Base-by-base conservation (phyloP, 768 basidiomycete genomes). In the Polyporus arcularius region DNA sequence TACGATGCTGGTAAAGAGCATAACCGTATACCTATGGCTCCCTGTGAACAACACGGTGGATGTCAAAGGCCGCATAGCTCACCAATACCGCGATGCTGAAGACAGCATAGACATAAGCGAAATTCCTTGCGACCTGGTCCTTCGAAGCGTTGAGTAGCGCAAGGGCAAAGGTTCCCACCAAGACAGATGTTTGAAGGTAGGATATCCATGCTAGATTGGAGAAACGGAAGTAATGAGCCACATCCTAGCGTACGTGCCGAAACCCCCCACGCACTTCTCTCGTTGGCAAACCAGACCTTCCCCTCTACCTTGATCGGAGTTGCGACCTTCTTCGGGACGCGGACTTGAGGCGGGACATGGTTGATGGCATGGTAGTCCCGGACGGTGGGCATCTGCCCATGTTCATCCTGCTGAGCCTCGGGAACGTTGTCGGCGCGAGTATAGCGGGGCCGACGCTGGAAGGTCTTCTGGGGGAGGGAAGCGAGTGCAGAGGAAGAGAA, bases 281-380 rank as follows among this genome's bases (percentile, higher is more conserved):
- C 95, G 70, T 97, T 97, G 9, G 95, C 94, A 72, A 98, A 96
- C 95, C 96, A 98, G 50, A 98, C 95, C 70, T 98, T 98, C 21
- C 86, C 88, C 71, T 98, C 95, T 16, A 98, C 94, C 64, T 87
- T 90, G 67, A 98, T 79, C 0, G 88, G 85, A 0, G 90, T 89
- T 0, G 89, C 78, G 21, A 92, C 84, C 74, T 94, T 95, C 78
- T 89, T 91, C 0, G 92, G 92, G 0, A 94, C 82, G 40, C 88
- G 79, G 40, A 93, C 85, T 48, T 83, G 80, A 0, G 85, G 78
- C 0, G 89, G 85, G 0, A 87, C 68, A 3, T 78, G 70, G 67
- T 82, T 88, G 72, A 92, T 92, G 2, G 91, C 79, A 70, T 87
- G 85, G 70, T 93, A 93, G 72, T 93, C 88, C 47, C 85, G 78